Base-by-base conservation (phyloP, 768 basidiomycete species). In the Kondoa malvinella region DNA sequence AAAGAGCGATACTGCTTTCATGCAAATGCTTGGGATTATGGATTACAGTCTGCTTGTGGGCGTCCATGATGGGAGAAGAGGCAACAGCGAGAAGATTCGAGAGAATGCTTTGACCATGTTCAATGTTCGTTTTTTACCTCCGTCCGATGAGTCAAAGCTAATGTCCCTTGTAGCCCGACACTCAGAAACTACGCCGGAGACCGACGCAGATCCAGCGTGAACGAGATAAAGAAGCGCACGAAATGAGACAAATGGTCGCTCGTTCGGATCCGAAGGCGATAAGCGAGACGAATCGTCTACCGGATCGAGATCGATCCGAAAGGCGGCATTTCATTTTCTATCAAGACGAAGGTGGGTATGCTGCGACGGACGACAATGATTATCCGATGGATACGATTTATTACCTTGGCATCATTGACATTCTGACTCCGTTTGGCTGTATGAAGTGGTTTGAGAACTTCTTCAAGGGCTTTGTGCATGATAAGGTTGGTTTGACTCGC, bases 31-130 rank as follows among this genome's bases (percentile, higher is more conserved):
- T 25, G 79, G 84, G 57, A 92, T 99, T 67, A 96, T 97, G 92
- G 95, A 97, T 77, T 97, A 99, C 76, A 89, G 87, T 71, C 79
- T 99, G 29, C 82, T 99, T 57, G 85, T 97, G 17, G 95, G 95
- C 1, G 89, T 95, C 60, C 95, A 99, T 78, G 87, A 86, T 74
- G 85, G 92, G 84, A 82, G 81, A 72, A 79, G 92, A 56, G 95
- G 94, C 1, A 97, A 97, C 76, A 81, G 83, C 73, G 94, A 99
- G 72, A 92, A 94, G 72, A 79, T 97, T 56, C 82, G 95, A 72
- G 84, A 87, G 72, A 92, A 88, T 73, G 92, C 89, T 60, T 81
- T 97, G 65, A 88, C 86, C 72, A 88, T 96, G 57, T 95, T 95
- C 77, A 88, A 89, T 76, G 89, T 91, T 69, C 72, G 87, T 82